Percentiles rank a stretch among this genome's conserved stretches.
These are phyloP conservation scores for Crataegus laevigata DNA, from an alignment of 306 rosid species.

Conservation along the genomic window DNA sequence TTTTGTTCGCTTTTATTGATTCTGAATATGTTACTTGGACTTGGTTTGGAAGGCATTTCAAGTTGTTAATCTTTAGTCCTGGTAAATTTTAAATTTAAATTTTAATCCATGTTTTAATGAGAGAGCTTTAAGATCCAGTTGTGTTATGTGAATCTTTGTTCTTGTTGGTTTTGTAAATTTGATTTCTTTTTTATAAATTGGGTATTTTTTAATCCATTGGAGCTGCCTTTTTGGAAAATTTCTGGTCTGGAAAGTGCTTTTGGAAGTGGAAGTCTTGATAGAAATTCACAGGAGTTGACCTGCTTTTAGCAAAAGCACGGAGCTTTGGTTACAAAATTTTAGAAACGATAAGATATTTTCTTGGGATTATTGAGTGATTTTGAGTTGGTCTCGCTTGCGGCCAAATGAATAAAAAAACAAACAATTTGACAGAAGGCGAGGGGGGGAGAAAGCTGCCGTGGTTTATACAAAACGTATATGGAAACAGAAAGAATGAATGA, in stretches of 20 bases:
- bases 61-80: neutral
- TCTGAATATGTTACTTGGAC: neutral
- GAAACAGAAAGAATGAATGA: neutral
- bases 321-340: neutral
- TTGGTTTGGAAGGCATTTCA: neutral
- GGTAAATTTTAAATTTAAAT: neutral
- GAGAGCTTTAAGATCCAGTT: neutral
- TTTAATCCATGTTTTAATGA: too few relatives aligned
- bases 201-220: neutral
- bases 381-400: neutral
- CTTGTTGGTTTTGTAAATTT: neutral
- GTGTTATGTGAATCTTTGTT: neutral
- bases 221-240: neutral
- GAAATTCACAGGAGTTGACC: neutral
- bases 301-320: neutral
- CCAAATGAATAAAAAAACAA: neutral
- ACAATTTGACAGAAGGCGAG: neutral
- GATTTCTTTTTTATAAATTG: neutral
- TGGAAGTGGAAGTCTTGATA: neutral
- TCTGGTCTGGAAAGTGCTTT: neutral
- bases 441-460: neutral
- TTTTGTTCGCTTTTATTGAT: neutral
- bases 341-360: neutral
- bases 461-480: neutral
- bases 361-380: neutral